Conservation (phyloP, 1,284 basidiomycete genomes). For the Ustanciosporium gigantosporum region DNA sequence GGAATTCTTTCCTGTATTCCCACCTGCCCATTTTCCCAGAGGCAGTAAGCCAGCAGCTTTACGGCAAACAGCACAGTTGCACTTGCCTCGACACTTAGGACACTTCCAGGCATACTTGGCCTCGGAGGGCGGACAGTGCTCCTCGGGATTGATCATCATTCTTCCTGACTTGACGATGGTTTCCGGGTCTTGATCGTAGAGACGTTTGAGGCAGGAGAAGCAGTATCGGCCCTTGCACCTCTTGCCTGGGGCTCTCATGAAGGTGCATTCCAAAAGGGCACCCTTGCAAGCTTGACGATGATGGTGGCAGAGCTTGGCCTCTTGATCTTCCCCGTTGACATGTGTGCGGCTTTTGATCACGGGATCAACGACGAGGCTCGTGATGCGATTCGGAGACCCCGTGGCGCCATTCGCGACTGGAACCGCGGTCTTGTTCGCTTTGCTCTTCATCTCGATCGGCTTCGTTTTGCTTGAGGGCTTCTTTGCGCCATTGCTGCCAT, state of each 20-base stretch:
- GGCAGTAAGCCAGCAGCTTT: slow-evolving; percentile 20
- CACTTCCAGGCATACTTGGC: slow-evolving; percentile 43
- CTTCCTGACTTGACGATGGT: slow-evolving; percentile 31
- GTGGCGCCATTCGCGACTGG: neutral
- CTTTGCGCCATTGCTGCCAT: neutral
- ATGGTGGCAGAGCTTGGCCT: slow-evolving; percentile 26
- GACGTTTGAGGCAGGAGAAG: slow-evolving; percentile 24
- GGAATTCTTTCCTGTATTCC: neutral
- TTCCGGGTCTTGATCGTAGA: slow-evolving; percentile 32
- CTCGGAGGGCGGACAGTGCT: slow-evolving; percentile 31
- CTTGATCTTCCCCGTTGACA: slow-evolving; percentile 14
- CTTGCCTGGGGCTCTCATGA: slow-evolving; percentile 32
- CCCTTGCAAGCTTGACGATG: slow-evolving; percentile 31
- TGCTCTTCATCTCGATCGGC: slow-evolving; percentile 5
- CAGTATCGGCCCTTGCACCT: slow-evolving; percentile 30
- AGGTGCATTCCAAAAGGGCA: slow-evolving; percentile 33
- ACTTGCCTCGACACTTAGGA: slow-evolving; percentile 28
- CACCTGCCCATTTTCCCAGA: slow-evolving; percentile 10
- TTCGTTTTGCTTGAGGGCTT: slow-evolving; percentile 20
- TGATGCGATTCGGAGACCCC: neutral
- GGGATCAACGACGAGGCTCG: slow-evolving; percentile 10
- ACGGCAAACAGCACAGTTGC: slow-evolving; percentile 26
- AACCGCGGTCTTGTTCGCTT: slow-evolving; percentile 1
- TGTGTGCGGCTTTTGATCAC: slow-evolving; percentile 23
- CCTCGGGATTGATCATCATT: slow-evolving; percentile 27